A percentile compares a stretch with the other conserved stretches of the same genome.
phyloP scores from a whole-genome alignment of 106 monocot species.

The Phalaenopsis aphrodite region DNA sequence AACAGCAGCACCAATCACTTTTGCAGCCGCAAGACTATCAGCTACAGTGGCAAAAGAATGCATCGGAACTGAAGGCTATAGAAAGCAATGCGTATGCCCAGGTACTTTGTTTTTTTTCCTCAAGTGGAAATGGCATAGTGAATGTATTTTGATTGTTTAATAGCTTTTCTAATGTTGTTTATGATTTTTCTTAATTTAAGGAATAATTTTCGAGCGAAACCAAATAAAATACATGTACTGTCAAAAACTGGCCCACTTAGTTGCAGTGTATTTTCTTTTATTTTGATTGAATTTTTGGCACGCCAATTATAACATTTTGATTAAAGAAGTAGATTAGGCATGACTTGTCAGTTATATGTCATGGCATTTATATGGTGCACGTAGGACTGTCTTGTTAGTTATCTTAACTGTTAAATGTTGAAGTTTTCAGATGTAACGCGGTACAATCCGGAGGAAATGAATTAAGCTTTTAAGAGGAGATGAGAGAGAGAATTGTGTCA shows the following conservation, averaged over 20 bases:
- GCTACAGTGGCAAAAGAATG: constrained; percentile 16
- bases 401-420: too few species aligned
- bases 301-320: too few species aligned
- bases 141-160: not conserved
- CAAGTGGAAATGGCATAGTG: not conserved
- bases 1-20: constrained; percentile 19
- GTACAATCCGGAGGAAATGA: too few species aligned
- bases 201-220: not conserved
- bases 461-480: too few species aligned
- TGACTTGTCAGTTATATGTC: too few species aligned
- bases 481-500: too few species aligned
- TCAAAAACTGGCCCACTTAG: not conserved
- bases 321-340: too few species aligned
- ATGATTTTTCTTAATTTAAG: not conserved
- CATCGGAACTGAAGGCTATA: constrained; percentile 15
- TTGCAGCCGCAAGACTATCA: constrained; percentile 17
- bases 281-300: too few species aligned
- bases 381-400: too few species aligned
- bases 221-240: not conserved
- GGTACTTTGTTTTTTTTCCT: constrained; percentile 2
- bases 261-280: not conserved
- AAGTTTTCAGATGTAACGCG: too few species aligned
- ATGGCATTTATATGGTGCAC: too few species aligned
- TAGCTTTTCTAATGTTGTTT: not conserved
- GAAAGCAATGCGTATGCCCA: constrained; percentile 5